These are phyloP conservation scores for Arctium minus DNA, from an alignment of 129 eudicot genomes.

Conservation along the genomic window DNA sequence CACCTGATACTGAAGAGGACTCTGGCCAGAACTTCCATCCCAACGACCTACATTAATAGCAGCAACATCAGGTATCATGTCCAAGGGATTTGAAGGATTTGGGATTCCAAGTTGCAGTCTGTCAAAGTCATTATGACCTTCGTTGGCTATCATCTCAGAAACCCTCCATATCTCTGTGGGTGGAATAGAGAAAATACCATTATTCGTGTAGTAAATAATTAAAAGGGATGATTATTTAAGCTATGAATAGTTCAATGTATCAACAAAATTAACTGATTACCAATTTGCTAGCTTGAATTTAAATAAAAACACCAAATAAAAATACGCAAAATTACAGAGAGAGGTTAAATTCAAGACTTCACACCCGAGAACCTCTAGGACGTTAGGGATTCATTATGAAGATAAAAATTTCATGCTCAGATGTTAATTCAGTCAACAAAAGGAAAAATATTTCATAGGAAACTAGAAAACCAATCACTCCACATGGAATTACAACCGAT, in stretches of 20 bases:
- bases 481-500: background rate
- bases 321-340: too few relatives aligned
- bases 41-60: constrained; percentile 38
- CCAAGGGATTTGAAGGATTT: constrained; percentile 38
- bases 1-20: constrained; percentile 57
- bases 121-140: constrained; percentile 53
- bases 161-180: constrained; percentile 58
- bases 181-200: background rate
- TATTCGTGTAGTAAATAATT: background rate
- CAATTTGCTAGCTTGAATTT: background rate
- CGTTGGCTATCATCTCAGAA: constrained; percentile 48
- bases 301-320: background rate
- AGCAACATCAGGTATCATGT: constrained; percentile 43
- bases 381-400: too few relatives aligned
- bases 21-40: constrained; percentile 46
- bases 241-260: background rate
- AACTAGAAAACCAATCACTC: background rate
- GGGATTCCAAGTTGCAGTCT: constrained; percentile 65
- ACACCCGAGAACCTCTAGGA: too few relatives aligned
- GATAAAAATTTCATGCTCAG: background rate
- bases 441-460: background rate
- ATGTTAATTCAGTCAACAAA: background rate
- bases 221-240: background rate
- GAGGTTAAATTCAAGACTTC: too few relatives aligned
- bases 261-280: background rate